Evolutionary conservation across 805 yeast genomes (phyloP).

Genomic region (Trichomonascus vanleenenianus): DNA sequence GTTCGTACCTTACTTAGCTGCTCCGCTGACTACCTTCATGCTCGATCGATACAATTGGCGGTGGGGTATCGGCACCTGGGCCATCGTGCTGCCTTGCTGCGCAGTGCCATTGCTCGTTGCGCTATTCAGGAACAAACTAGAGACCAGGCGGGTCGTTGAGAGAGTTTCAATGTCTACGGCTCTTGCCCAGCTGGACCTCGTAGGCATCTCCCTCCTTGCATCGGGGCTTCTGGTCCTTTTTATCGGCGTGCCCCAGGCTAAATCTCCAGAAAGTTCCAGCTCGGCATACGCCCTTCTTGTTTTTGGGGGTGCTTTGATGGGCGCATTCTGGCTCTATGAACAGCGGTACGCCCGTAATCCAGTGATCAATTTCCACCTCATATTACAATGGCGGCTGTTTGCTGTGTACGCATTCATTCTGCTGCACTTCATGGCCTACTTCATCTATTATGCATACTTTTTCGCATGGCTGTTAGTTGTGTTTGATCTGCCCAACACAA

Average conservation of each 20-base stretch:
- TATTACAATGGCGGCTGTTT: slow-evolving; percentile 26
- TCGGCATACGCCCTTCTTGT: neutral
- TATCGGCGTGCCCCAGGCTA: slow-evolving; percentile 2
- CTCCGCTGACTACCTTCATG: slow-evolving; percentile 20
- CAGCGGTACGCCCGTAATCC: slow-evolving; percentile 26
- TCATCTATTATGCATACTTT: slow-evolving; percentile 10
- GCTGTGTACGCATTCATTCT: slow-evolving; percentile 8
- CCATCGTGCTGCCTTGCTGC: slow-evolving; percentile 38
- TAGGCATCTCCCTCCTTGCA: neutral
- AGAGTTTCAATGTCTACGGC: neutral
- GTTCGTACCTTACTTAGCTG: slow-evolving; percentile 36
- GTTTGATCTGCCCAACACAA: slow-evolving; percentile 9
- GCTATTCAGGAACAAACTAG: slow-evolving; percentile 14
- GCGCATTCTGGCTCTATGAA: slow-evolving; percentile 7
- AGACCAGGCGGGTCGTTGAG: slow-evolving; percentile 4
- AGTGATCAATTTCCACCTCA: slow-evolving; percentile 32
- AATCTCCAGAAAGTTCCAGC: neutral
- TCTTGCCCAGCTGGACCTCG: neutral
- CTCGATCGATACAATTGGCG: slow-evolving; percentile 38
- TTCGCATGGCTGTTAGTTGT: slow-evolving; percentile 11
- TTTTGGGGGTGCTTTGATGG: neutral
- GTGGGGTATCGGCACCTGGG: slow-evolving; percentile 47
- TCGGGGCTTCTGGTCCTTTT: slow-evolving; percentile 1
- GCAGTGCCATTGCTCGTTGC: slow-evolving; percentile 18
- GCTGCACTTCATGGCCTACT: slow-evolving; percentile 26